Conservation (phyloP, 768 basidiomycete species). For the Tricholoma matsutake region DNA sequence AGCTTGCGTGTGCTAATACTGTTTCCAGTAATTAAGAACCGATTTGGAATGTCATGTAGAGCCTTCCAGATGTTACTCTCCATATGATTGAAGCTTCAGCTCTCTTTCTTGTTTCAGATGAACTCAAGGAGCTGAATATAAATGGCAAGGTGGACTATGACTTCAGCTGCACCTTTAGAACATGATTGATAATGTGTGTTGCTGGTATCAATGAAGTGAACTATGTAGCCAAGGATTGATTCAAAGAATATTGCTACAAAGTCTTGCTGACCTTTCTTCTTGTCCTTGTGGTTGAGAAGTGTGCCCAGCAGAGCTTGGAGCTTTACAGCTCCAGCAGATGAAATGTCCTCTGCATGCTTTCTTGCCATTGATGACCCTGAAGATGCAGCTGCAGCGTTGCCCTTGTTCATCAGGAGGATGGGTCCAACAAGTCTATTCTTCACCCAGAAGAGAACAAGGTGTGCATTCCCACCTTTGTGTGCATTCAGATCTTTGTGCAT, state of each 20-base stretch:
- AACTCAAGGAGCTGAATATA: constrained; percentile 23
- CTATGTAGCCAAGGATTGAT: constrained; percentile 10
- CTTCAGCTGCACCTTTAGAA: constrained; percentile 22
- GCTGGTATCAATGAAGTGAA: constrained; percentile 25
- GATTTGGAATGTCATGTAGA: constrained; percentile 22
- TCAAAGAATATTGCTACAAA: constrained; percentile 18
- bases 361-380: background rate
- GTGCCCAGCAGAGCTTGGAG: constrained; percentile 23
- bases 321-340: constrained; percentile 24
- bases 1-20: too few species aligned
- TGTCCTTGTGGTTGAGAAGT: constrained; percentile 36
- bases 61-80: constrained; percentile 25
- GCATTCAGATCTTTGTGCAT: too few species aligned
- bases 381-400: constrained; percentile 12
- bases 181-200: constrained; percentile 30
- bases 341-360: too few species aligned
- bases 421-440: too few species aligned
- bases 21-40: too few species aligned
- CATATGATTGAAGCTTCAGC: constrained; percentile 15
- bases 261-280: constrained; percentile 31
- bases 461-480: background rate
- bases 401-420: constrained; percentile 17
- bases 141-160: constrained; percentile 20
- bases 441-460: background rate
- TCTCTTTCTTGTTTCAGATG: constrained; percentile 26